Evolutionary conservation across 176 grass and related monocot genomes (phyloP), one percentile per base, ranked within the genome.

Genomic region (Eleusine coracana): DNA sequence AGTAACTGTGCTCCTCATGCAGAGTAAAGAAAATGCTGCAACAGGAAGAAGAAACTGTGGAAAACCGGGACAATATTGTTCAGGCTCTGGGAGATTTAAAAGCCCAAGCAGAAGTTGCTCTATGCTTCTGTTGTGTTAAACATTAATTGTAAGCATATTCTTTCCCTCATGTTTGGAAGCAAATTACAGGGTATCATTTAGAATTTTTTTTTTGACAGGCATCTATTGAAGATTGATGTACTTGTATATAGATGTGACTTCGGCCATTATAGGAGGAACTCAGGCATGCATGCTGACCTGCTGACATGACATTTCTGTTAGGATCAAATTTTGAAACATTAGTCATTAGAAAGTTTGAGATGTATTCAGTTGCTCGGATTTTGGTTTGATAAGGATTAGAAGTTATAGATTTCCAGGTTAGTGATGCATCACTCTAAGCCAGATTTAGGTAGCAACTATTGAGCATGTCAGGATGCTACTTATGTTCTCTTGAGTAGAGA

Each of bases 41-140:
- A 21, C 55, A 95, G 31, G 74, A 86, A 77, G 75, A 69, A 74
- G 69, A 89, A 59, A 82, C 77, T 45, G 40, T 68, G 34, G 73
- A 88, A n/a, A 82, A 72, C 73, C 83, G 89, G 5, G 76, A 93
- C 61, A 88, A 75, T 62, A 72, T 98, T 64, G 87, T 95, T 69
- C 75, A 90, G 87, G 91, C 89, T 67, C 85, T 95, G 66, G 89
- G 89, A 88, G 91, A 93, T 77, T 75, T 95, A 41, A 89, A 98
- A 90, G 96, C 96, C 54, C 89, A 93, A 90, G 91, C 91, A 16
- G 96, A 98, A 91, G 93, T 98, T 64, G 96, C 89, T 68, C 72
- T 95, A 66, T 95, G 91, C 79, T 98, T 95, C 87, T 92, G 85
- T 45, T 83, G 90, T 69, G 77, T 95, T 76, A 98, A 98, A 84